Percentiles rank a stretch among this genome's conserved stretches.
Evolutionary conservation across 305 asterid species (phyloP).

Genomic region (Vinca major): DNA sequence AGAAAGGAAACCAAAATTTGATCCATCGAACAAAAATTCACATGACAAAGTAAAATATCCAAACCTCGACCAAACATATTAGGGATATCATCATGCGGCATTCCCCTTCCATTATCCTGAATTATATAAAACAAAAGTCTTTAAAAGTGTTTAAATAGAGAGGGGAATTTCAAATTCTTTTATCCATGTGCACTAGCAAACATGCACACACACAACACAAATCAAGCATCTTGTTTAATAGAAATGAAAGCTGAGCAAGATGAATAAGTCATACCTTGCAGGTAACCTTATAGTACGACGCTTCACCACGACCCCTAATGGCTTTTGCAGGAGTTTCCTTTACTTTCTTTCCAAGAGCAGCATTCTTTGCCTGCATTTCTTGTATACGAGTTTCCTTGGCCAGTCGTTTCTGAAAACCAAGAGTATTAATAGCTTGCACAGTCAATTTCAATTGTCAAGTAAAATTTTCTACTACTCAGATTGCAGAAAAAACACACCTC

Average conservation of each 20-base stretch:
- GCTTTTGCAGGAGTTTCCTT: constrained; percentile 47
- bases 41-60: constrained; percentile 8
- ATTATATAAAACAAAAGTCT: constrained; percentile 18
- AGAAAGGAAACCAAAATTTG: constrained; percentile 14
- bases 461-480: background rate
- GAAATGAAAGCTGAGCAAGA: background rate
- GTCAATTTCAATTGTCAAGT: background rate
- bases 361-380: constrained; percentile 74
- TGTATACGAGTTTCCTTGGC: constrained; percentile 85
- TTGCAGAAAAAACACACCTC: constrained; percentile 42
- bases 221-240: background rate
- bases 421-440: background rate
- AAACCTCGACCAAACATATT: constrained; percentile 95
- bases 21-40: background rate
- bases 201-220: too few species aligned
- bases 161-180: background rate
- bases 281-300: constrained; percentile 65
- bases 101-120: constrained; percentile 95
- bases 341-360: constrained; percentile 68
- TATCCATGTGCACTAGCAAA: background rate
- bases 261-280: constrained; percentile 47
- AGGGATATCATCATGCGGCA: constrained; percentile 95
- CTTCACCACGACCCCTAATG: constrained; percentile 67
- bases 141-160: constrained; percentile 17
- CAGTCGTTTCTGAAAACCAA: constrained; percentile 56